Percentiles rank a stretch among this genome's conserved stretches.
Conservation (phyloP, 2,329 filamentous ascomycete species). For the Tolypocladium endophyticum region DNA sequence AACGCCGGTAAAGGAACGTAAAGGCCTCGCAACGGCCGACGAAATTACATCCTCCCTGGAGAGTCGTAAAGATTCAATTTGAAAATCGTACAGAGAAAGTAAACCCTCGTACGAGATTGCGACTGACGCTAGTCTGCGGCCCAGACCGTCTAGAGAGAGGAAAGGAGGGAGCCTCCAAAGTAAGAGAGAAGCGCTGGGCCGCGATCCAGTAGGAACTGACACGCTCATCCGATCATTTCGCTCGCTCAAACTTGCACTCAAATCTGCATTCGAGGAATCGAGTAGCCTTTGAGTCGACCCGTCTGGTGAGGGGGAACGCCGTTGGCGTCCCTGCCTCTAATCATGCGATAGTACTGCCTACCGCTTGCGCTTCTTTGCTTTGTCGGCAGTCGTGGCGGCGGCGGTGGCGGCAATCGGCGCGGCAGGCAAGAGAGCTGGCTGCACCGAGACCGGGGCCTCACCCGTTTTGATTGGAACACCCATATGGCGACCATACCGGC, state of each 20-base stretch:
- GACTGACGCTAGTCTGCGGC: neutral
- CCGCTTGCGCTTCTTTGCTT: conserved; percentile 54
- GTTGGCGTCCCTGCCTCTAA: neutral
- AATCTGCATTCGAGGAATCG: neutral
- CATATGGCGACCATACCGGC: conserved; percentile 71
- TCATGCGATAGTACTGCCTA: conserved; percentile 16
- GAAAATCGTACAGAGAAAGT: conserved; percentile 2
- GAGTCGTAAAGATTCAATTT: conserved; percentile 14
- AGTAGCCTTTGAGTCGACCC: neutral
- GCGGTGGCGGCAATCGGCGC: conserved; percentile 29
- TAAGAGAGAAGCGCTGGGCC: neutral
- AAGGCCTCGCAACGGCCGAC: conserved; percentile 23
- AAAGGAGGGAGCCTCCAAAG: neutral
- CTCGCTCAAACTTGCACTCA: neutral
- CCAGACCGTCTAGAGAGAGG: neutral
- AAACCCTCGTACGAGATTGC: neutral
- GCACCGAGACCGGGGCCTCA: conserved; percentile 30
- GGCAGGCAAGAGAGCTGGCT: conserved; percentile 29
- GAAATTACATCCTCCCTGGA: conserved; percentile 26
- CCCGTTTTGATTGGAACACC: conserved; percentile 53
- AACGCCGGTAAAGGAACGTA: conserved; percentile 28
- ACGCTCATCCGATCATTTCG: neutral
- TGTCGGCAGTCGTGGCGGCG: conserved; percentile 29
- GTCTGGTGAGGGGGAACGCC: neutral
- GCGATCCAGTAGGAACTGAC: conserved; percentile 2